phyloP scores from a whole-genome alignment of 495 filamentous ascomycete species.

The Xylaria cubensis region DNA sequence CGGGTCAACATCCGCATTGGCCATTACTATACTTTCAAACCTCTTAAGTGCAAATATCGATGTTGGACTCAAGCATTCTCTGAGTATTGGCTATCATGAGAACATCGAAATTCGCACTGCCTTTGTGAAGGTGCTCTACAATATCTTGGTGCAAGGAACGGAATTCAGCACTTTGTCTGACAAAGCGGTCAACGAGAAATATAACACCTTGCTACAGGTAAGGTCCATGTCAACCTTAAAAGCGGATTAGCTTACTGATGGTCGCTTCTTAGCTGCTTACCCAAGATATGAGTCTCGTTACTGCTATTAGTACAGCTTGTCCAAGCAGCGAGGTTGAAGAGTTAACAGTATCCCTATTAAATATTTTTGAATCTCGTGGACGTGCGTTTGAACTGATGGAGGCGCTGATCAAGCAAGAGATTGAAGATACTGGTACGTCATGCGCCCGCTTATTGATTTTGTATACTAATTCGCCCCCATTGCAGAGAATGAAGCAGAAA shows the following conservation, averaged over 20 bases:
- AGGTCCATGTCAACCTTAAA: slow-evolving; percentile 18
- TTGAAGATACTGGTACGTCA: slow-evolving; percentile 62
- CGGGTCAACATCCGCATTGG: slow-evolving; percentile 60
- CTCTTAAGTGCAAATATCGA: slow-evolving; percentile 72
- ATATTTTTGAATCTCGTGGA: slow-evolving; percentile 70
- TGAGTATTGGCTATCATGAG: slow-evolving; percentile 71
- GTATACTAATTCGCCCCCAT: slow-evolving; percentile 14
- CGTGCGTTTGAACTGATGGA: slow-evolving; percentile 65
- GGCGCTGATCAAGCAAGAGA: slow-evolving; percentile 68
- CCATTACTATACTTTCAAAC: slow-evolving; percentile 69
- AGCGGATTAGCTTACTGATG: slow-evolving; percentile 13
- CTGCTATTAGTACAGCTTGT: slow-evolving; percentile 66
- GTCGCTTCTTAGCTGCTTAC: slow-evolving; percentile 56
- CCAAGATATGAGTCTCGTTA: slow-evolving; percentile 63
- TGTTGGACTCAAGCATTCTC: slow-evolving; percentile 68
- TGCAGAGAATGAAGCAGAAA: slow-evolving; percentile 66
- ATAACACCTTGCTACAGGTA: slow-evolving; percentile 65
- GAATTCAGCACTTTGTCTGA: slow-evolving; percentile 71
- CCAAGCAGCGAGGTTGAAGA: slow-evolving; percentile 71
- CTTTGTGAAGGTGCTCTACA: slow-evolving; percentile 70
- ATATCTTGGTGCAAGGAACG: slow-evolving; percentile 70
- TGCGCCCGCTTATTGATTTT: neutral
- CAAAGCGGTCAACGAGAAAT: slow-evolving; percentile 68
- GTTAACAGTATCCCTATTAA: slow-evolving; percentile 66
- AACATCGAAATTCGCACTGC: slow-evolving; percentile 70